Conservation (phyloP, 371 early-diverging fungal genomes). For the Parasitella parasitica region DNA sequence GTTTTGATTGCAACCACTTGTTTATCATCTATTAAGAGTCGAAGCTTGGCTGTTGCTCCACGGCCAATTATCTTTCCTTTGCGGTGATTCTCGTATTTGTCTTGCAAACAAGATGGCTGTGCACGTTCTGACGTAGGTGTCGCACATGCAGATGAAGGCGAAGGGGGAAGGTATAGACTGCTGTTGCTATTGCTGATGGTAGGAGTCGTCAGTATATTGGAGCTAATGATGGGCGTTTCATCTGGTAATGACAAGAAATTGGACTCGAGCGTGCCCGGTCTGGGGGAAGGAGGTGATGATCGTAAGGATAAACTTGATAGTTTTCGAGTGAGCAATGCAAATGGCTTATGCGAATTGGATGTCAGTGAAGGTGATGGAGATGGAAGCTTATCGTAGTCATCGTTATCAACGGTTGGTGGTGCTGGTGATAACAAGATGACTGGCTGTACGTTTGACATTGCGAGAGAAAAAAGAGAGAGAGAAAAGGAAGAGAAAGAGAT, state of each 20-base stretch:
- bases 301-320: conserved; percentile 17
- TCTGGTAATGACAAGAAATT: not conserved
- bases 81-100: conserved; percentile 25
- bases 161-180: conserved; percentile 9
- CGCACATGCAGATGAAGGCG: conserved; percentile 17
- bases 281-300: conserved; percentile 8
- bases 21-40: conserved; percentile 11
- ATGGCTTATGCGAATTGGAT: not conserved
- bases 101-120: conserved; percentile 17
- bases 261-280: not conserved
- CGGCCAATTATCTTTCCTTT: conserved; percentile 25
- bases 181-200: not conserved
- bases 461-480: not conserved
- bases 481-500: not conserved
- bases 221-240: not conserved
- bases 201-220: not conserved
- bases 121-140: conserved; percentile 17
- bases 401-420: not conserved
- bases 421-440: conserved; percentile 22
- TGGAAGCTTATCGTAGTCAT: not conserved
- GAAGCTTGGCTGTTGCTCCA: conserved; percentile 34
- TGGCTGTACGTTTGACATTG: conserved; percentile 4
- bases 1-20: conserved; percentile 44
- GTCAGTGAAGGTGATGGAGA: conserved; percentile 1
- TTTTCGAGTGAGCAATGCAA: conserved; percentile 12